Conservation (phyloP, 345 rosid genomes). For the Melastoma malabathricum region DNA sequence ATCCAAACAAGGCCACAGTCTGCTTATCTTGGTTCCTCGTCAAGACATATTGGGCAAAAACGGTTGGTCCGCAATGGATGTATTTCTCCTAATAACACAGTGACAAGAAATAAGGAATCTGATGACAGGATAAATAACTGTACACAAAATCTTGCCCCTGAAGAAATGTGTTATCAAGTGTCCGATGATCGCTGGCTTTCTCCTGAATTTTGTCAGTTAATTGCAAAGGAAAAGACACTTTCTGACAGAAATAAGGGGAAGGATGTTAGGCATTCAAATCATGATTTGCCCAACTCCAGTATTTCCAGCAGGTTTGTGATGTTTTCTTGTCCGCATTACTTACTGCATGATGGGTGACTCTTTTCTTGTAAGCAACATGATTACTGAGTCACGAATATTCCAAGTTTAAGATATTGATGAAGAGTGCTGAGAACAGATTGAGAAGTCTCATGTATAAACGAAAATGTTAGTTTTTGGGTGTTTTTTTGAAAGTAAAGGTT, state of each 20-base stretch:
- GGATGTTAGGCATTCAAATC: conserved; percentile 18
- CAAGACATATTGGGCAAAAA: conserved; percentile 36
- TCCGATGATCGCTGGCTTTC: conserved; percentile 15
- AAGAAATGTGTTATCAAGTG: conserved; percentile 14
- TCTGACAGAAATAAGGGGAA: conserved; percentile 38
- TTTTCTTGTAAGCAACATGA: too few relatives aligned
- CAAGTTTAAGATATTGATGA: too few relatives aligned
- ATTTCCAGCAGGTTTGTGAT: conserved; percentile 34
- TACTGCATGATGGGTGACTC: too few relatives aligned
- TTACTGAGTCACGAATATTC: too few relatives aligned
- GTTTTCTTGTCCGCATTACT: neutral
- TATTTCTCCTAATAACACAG: conserved; percentile 64
- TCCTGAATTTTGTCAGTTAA: conserved; percentile 26
- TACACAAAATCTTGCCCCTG: conserved; percentile 10
- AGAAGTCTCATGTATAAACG: too few relatives aligned
- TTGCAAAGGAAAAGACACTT: conserved; percentile 22
- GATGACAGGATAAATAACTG: conserved; percentile 17
- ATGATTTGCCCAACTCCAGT: conserved; percentile 6
- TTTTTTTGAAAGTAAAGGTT: too few relatives aligned
- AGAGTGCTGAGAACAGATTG: too few relatives aligned
- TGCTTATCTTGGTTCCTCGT: conserved; percentile 13
- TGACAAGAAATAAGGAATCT: conserved; percentile 30
- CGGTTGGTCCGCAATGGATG: conserved; percentile 83
- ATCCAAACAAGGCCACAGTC: conserved; percentile 14
- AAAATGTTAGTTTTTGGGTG: too few relatives aligned